Evolutionary conservation across 2,329 filamentous ascomycete species (phyloP).

Genomic region (Plectosphaerella cucumerina): DNA sequence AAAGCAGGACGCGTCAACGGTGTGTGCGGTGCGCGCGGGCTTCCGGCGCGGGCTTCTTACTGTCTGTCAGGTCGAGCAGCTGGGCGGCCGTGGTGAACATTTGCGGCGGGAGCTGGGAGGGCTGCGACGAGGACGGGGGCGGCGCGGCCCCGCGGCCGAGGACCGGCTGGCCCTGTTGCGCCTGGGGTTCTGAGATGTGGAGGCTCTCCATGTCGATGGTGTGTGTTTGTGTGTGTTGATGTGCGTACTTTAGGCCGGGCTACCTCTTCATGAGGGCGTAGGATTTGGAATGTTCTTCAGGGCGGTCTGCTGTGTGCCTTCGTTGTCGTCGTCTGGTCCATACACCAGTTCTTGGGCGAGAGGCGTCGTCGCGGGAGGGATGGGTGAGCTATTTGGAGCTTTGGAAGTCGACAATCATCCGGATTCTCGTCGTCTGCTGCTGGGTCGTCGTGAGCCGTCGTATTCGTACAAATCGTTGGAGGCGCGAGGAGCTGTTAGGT

Average conservation of each 20-base stretch:
- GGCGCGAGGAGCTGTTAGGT: too few species aligned
- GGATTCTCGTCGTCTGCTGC: too few species aligned
- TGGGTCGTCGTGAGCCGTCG: too few species aligned
- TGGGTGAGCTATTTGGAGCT: too few species aligned
- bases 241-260: background rate
- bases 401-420: too few species aligned
- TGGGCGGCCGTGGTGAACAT: constrained; percentile 99
- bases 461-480: too few species aligned
- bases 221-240: background rate
- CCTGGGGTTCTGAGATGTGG: constrained; percentile 38
- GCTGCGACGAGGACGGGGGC: constrained; percentile 28
- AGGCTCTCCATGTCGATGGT: constrained; percentile 48
- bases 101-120: constrained; percentile 72
- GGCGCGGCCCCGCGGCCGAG: constrained; percentile 27
- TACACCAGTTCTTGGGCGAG: background rate
- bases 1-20: constrained; percentile 3
- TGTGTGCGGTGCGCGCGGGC: background rate
- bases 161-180: constrained; percentile 29
- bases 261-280: background rate
- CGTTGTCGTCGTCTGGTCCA: background rate
- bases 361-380: too few species aligned
- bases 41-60: constrained; percentile 57
- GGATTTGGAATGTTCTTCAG: background rate
- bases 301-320: background rate
- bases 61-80: constrained; percentile 92